These are phyloP conservation scores for Rhynchospora breviuscula DNA, from an alignment of 176 grass and related monocot genomes.

Conservation along the genomic window DNA sequence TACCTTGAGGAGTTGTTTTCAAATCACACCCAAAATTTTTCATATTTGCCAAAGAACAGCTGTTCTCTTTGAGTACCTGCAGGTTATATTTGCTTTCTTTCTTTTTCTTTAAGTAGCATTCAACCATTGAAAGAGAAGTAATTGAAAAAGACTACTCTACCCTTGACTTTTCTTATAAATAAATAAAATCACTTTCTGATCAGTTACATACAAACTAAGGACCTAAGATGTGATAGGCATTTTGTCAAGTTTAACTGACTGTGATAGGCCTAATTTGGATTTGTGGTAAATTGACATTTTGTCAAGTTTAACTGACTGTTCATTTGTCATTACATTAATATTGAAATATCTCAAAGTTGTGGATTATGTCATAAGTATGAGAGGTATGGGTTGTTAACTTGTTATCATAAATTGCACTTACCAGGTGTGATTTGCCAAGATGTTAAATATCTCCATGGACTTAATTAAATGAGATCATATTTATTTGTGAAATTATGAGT, in stretches of 20 bases:
- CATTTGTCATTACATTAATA: background rate
- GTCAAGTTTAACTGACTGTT: background rate
- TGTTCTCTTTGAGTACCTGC: background rate
- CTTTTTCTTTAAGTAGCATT: slow-evolving; percentile 12
- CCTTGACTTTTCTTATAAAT: background rate
- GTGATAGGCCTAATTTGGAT: background rate
- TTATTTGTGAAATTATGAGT: background rate
- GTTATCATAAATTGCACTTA: background rate
- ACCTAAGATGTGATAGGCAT: slow-evolving; percentile 1
- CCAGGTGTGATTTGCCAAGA: background rate
- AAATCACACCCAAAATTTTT: slow-evolving; percentile 5
- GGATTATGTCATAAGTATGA: background rate
- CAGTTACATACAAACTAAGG: background rate
- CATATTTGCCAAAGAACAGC: background rate
- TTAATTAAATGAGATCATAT: background rate
- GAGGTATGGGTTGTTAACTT: background rate
- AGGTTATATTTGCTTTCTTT: slow-evolving; percentile 15
- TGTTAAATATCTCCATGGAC: background rate
- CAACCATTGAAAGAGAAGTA: background rate
- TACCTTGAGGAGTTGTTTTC: background rate
- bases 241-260: no score
- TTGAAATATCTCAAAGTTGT: background rate
- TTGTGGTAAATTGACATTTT: background rate
- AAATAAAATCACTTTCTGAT: background rate
- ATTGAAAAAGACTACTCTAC: background rate